Evolutionary conservation across 2,329 filamentous ascomycete genomes (phyloP).

Genomic region (Fusarium buharicum): DNA sequence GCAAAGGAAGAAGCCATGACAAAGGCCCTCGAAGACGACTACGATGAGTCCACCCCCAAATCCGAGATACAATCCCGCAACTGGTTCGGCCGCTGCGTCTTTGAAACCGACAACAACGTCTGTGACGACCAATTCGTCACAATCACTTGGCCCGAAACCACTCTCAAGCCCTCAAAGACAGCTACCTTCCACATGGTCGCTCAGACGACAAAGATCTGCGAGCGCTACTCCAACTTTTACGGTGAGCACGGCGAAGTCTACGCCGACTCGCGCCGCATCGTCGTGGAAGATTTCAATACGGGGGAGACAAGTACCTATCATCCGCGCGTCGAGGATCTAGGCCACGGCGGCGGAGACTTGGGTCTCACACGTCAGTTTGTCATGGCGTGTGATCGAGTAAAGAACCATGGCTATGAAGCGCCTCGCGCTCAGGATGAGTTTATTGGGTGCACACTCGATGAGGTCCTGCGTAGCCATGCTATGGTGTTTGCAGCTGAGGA

Average conservation of each 20-base stretch:
- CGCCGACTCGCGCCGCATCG: conserved; percentile 83
- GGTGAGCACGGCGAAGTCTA: conserved; percentile 86
- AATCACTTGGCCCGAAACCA: conserved; percentile 80
- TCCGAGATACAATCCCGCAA: conserved; percentile 63
- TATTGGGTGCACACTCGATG: conserved; percentile 85
- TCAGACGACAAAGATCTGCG: conserved; percentile 85
- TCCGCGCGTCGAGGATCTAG: conserved; percentile 50
- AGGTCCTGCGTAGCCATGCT: conserved; percentile 88
- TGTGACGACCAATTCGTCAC: conserved; percentile 93
- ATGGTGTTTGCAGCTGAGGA: conserved; percentile 96
- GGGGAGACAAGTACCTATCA: conserved; percentile 47
- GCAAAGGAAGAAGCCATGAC: conserved; percentile 55
- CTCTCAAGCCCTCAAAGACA: conserved; percentile 76
- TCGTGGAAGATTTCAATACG: conserved; percentile 69
- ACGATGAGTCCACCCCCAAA: conserved; percentile 60
- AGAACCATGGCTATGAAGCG: conserved; percentile 73
- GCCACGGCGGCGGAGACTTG: conserved; percentile 55
- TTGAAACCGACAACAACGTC: conserved; percentile 91
- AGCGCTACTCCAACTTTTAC: conserved; percentile 86
- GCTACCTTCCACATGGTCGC: conserved; percentile 95
- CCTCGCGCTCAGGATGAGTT: conserved; percentile 77
- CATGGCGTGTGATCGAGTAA: conserved; percentile 80
- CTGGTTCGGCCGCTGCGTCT: conserved; percentile 96
- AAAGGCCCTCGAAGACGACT: conserved; percentile 62
- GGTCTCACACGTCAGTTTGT: conserved; percentile 85